Conservation (phyloP, 495 filamentous ascomycete species). For the Darksidea phi region DNA sequence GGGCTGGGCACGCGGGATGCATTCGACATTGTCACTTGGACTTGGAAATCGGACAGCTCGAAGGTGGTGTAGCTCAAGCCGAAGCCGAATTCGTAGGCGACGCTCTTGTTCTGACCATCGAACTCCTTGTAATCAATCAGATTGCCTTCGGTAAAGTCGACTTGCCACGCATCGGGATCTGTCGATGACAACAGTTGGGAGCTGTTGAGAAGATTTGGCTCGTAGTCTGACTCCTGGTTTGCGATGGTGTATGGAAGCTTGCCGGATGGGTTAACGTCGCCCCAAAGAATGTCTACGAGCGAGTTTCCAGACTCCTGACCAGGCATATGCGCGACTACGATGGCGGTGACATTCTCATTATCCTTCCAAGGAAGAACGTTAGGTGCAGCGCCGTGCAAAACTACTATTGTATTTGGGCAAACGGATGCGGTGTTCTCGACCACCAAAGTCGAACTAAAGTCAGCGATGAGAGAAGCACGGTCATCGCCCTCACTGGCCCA, state of each 20-base stretch:
- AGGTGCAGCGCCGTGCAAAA: conserved; percentile 36
- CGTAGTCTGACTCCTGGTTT: conserved; percentile 37
- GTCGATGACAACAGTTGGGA: conserved; percentile 19
- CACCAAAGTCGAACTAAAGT: conserved; percentile 45
- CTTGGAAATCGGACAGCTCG: conserved; percentile 14
- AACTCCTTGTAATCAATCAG: conserved; percentile 57
- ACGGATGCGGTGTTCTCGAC: conserved; percentile 32
- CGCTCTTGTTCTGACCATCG: conserved; percentile 45
- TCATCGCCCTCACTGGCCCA: conserved; percentile 54
- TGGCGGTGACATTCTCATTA: conserved; percentile 44
- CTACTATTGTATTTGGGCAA: conserved; percentile 41
- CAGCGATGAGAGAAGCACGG: conserved; percentile 49
- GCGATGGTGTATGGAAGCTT: conserved; percentile 38
- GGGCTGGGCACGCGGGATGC: conserved; percentile 6
- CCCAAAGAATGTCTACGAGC: conserved; percentile 34
- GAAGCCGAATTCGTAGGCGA: conserved; percentile 52
- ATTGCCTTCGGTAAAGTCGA: conserved; percentile 49
- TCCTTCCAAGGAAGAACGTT: conserved; percentile 37
- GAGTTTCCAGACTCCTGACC: conserved; percentile 38
- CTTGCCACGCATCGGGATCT: conserved; percentile 27
- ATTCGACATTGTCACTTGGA: background rate
- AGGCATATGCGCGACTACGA: conserved; percentile 39
- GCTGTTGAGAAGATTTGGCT: conserved; percentile 43
- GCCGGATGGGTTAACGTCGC: conserved; percentile 32
- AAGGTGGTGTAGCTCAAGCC: conserved; percentile 38